Evolutionary conservation across 768 basidiomycete species (phyloP), one percentile per base, ranked within the genome.

Genomic region (Panellus pusillus): DNA sequence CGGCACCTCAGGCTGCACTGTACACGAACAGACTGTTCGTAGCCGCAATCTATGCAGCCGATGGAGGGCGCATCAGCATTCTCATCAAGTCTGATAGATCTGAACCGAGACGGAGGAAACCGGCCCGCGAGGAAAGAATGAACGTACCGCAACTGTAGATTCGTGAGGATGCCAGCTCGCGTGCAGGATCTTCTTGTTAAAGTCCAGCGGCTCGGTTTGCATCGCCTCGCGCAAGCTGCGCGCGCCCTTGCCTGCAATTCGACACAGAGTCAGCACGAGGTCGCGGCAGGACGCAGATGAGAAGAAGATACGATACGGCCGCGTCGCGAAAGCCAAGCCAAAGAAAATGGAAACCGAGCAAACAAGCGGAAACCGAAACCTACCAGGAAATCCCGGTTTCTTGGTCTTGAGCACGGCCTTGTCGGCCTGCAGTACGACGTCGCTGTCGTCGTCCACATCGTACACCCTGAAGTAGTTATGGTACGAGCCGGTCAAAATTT

Each of bases 381-480:
- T 11, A 19, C 36, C 24, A n/a, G 31, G 41, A 19, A 12, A 27
- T 8, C 53, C 14, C 84, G 84, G 2, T 81, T 98, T 98, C 87
- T 96, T 98, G 46, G 92, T 92, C 72, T 98, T 98, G 79, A 99
- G 98, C 9, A 96, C 95, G n/a, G 93, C 93, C 72, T 99, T 99
- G 77, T 99, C 97, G 1, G 97, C 97, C 73, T 98, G 97, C 51
- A 99, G 74, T 12, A 98, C 91, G 37, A 95, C 85, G 64, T 98
- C 96, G 55, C 84, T 87, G 57, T 84, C 66, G 29, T 84, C 83
- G 53, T 95, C 92, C 45, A 84, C 82, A 70, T 98, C 96, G 73
- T 93, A 98, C 82, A 99, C 96, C 70, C 94, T 93, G 89, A 99
- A 95, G 76, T 95, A 98, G 76, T 99, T 99, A 77, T 98, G 95